Conservation (phyloP, 352 stramenopile genomes). For the Pythium rhizo-oryzae region DNA sequence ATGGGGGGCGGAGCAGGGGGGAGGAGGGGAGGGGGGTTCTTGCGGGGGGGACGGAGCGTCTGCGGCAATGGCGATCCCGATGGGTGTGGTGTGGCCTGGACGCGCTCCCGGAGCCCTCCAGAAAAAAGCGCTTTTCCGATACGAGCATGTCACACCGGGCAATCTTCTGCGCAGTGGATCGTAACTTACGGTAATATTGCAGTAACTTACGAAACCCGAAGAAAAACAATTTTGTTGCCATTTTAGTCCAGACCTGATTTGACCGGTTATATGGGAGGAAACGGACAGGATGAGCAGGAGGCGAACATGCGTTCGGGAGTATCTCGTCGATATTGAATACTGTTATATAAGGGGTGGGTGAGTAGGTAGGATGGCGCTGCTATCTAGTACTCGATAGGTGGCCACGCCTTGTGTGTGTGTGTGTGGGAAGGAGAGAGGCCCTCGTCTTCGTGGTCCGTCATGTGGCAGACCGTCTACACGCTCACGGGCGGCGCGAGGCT, state of each 20-base stretch:
- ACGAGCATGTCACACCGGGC: too few species aligned
- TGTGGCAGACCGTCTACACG: slow-evolving; percentile 39
- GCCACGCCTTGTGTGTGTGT: too few species aligned
- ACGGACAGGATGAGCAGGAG: background rate
- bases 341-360: too few species aligned
- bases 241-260: too few species aligned
- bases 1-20: slow-evolving; percentile 3
- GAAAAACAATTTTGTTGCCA: too few species aligned
- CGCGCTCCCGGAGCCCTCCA: slow-evolving; percentile 11
- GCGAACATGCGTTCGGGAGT: background rate
- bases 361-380: too few species aligned
- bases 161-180: too few species aligned
- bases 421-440: too few species aligned
- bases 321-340: slow-evolving; percentile 15
- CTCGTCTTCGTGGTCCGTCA: background rate
- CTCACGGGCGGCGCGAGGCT: slow-evolving; percentile 66
- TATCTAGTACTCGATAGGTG: too few species aligned
- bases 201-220: too few species aligned
- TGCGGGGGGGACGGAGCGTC: background rate
- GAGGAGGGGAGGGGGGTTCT: background rate
- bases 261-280: background rate
- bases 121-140: slow-evolving; percentile 6
- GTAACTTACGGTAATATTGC: too few species aligned
- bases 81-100: background rate
- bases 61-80: background rate